These are phyloP conservation scores for Hypoxylon sp. DNA, from an alignment of 2,329 filamentous ascomycete genomes.

Conservation along the genomic window DNA sequence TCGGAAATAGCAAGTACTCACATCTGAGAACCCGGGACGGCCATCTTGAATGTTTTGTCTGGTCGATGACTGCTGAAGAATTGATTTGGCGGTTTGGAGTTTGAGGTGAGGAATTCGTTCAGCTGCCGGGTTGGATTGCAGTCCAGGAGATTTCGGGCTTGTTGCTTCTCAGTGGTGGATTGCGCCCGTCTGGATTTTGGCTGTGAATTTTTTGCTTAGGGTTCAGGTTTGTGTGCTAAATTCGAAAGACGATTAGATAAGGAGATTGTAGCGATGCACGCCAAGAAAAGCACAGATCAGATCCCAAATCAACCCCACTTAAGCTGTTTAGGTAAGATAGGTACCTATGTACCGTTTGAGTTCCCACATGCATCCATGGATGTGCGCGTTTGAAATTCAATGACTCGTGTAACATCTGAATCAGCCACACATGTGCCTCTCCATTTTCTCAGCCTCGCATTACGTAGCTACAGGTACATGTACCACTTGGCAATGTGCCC, in stretches of 20 bases:
- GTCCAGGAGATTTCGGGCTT: constrained; percentile 41
- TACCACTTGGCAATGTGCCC: constrained; percentile 12
- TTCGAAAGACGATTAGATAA: constrained; percentile 15
- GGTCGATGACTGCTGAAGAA: constrained; percentile 54
- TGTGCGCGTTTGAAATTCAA: too few relatives aligned
- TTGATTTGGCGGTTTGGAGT: constrained; percentile 48
- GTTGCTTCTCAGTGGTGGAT: constrained; percentile 44
- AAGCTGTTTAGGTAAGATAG: not conserved
- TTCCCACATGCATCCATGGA: too few relatives aligned
- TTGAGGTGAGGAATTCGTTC: constrained; percentile 38
- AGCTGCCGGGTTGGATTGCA: constrained; percentile 36
- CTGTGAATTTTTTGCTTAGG: constrained; percentile 49
- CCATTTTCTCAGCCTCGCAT: constrained; percentile 40
- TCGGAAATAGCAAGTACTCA: constrained; percentile 56
- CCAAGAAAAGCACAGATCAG: constrained; percentile 37
- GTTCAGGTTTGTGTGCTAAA: constrained; percentile 49
- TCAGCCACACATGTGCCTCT: constrained; percentile 40
- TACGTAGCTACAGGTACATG: constrained; percentile 7
- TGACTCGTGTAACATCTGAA: constrained; percentile 36
- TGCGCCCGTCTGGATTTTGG: constrained; percentile 46
- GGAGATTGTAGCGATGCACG: constrained; percentile 21
- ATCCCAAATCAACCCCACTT: constrained; percentile 1
- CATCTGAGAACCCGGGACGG: constrained; percentile 72
- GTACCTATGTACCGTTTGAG: not conserved
- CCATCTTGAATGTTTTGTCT: constrained; percentile 65